Base-by-base conservation (phyloP, 2,329 filamentous ascomycete species). In the Fusarium torulosum region DNA sequence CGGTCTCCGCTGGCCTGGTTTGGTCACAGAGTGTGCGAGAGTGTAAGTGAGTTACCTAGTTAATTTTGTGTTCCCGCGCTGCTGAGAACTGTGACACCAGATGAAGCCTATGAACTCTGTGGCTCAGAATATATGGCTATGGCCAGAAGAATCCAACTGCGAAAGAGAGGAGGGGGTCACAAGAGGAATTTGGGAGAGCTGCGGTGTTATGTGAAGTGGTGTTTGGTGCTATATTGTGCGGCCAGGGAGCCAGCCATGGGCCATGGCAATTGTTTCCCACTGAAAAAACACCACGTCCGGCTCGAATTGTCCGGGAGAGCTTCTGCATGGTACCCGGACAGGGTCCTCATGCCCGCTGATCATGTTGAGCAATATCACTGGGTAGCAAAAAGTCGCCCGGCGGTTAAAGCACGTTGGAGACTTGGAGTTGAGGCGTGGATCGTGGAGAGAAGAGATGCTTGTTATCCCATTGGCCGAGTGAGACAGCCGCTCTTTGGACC, bases 1-100 rank as follows among this genome's bases (percentile, higher is more conserved):
- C 27, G 4, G 84, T 57, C 59, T 58, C 52, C 40, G 56, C 45
- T 69, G 55, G 59, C 44, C 63, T 60, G 61, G 59, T 59, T 66
- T 33, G 21, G n/a, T 63, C 67, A 63, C 41, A 25, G 35, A 31
- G 25, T 10, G 10, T 19, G 46, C 52, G 42, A 43, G 46, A 45
- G 52, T 56, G 29, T 43, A 53, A 53, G 46, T 66, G 47, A 45
- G 33, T 20, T 23, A n/a, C n/a, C n/a, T n/a, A 13, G 10, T 29
- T 40, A 42, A 20, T n/a, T 41, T 44, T 46, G 29, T 60, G 50
- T 35, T 47, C 31, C 60, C 50, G 46, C 27, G 25, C 33, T 52
- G 42, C 40, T 31, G 50, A 58, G 5, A 11, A 20, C 41, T 21
- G 53, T 45, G 37, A 37, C 20, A 43, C 53, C 23, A 37, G 29